Percentiles rank a stretch among this genome's conserved stretches.
Conservation (phyloP, 2,329 filamentous ascomycete genomes). For the Botrytis medusae region DNA sequence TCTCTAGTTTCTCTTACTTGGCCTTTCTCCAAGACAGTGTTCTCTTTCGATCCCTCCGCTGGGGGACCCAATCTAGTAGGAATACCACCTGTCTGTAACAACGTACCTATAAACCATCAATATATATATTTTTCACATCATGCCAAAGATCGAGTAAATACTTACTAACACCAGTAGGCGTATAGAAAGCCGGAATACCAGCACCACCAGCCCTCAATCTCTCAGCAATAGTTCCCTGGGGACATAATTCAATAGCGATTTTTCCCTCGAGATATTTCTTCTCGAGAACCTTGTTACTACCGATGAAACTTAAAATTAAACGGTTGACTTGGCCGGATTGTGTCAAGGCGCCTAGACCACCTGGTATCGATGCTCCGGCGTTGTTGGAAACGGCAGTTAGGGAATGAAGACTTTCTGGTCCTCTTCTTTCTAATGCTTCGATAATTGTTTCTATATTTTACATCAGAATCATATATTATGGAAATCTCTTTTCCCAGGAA, state of each 20-base stretch:
- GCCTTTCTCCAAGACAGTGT: slow-evolving; percentile 58
- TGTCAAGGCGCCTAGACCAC: slow-evolving; percentile 66
- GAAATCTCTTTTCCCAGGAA: neutral
- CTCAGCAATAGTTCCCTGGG: slow-evolving; percentile 72
- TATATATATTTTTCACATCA: neutral
- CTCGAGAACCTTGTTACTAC: slow-evolving; percentile 73
- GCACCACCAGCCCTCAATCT: slow-evolving; percentile 69
- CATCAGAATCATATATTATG: neutral
- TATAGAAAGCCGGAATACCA: slow-evolving; percentile 78
- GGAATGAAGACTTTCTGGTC: slow-evolving; percentile 52
- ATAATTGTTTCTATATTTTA: slow-evolving; percentile 62
- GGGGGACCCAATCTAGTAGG: slow-evolving; percentile 60
- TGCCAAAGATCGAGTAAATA: slow-evolving; percentile 24
- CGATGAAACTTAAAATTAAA: slow-evolving; percentile 72
- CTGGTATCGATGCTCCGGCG: slow-evolving; percentile 66
- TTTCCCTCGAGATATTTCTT: slow-evolving; percentile 71
- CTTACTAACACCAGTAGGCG: slow-evolving; percentile 66
- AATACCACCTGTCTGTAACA: slow-evolving; percentile 68
- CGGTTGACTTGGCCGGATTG: slow-evolving; percentile 67
- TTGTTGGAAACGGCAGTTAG: slow-evolving; percentile 80
- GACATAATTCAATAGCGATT: slow-evolving; percentile 71
- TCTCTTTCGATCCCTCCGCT: slow-evolving; percentile 40
- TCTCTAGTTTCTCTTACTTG: slow-evolving; percentile 66
- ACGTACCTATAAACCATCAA: slow-evolving; percentile 48
- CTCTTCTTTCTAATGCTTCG: slow-evolving; percentile 60